phyloP scores from a whole-genome alignment of 1,284 basidiomycete genomes.

The Tilletiopsis washingtonensis region DNA sequence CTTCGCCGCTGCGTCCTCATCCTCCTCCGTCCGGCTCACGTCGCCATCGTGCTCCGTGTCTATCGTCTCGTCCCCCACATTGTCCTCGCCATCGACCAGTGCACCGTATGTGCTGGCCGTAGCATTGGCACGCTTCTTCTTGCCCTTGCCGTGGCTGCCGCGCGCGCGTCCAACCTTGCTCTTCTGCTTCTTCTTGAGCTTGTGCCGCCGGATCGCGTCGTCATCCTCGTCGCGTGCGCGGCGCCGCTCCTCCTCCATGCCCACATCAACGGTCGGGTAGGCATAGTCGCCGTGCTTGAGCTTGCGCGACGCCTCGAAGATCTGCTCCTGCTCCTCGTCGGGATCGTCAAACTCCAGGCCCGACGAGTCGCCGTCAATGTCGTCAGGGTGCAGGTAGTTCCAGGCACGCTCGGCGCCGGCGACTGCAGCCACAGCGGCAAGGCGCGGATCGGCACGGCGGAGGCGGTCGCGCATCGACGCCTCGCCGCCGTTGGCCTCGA shows the following conservation, averaged over 20 bases:
- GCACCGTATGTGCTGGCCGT: too few species aligned
- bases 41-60: neutral
- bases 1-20: neutral
- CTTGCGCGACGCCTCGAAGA: slow-evolving; percentile 63
- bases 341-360: slow-evolving; percentile 59
- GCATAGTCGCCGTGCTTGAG: slow-evolving; percentile 86
- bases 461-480: too few species aligned
- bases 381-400: neutral
- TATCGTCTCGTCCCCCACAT: too few species aligned
- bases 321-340: slow-evolving; percentile 57
- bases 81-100: too few species aligned
- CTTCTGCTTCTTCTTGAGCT: slow-evolving; percentile 4
- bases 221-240: slow-evolving; percentile 21
- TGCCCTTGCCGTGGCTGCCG: slow-evolving; percentile 9
- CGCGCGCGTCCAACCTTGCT: neutral
- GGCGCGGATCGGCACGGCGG: neutral
- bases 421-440: neutral
- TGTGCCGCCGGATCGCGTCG: slow-evolving; percentile 18
- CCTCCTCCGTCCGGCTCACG: neutral
- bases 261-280: slow-evolving; percentile 80
- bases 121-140: too few species aligned
- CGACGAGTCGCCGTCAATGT: slow-evolving; percentile 7
- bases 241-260: slow-evolving; percentile 54
- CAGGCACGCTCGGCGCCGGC: neutral
- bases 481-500: slow-evolving; percentile 44